phyloP scores from a whole-genome alignment of 192 early-diverging fungal species.

The Podila clonocystis region DNA sequence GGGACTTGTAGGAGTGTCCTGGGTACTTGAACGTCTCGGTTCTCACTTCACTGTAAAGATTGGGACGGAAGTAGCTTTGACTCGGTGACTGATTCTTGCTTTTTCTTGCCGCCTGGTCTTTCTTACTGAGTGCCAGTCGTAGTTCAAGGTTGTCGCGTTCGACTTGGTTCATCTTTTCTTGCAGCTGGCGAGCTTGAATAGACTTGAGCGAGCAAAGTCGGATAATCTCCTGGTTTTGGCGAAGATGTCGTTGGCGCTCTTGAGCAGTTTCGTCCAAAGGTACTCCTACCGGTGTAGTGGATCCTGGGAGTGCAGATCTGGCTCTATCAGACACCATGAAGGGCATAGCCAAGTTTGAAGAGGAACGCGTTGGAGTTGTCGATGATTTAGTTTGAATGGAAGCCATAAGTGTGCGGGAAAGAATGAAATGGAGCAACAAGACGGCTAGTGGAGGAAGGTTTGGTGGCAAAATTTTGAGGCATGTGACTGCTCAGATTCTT shows the following conservation, averaged over 20 bases:
- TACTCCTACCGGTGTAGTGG: too few relatives aligned
- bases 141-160: slow-evolving; percentile 23
- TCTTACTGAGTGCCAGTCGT: not conserved
- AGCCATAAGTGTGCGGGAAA: not conserved
- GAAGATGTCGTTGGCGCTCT: not conserved
- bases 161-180: slow-evolving; percentile 16
- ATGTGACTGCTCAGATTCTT: not conserved
- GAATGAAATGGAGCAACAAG: not conserved
- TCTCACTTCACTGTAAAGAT: too few relatives aligned
- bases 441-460: not conserved
- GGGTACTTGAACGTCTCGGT: too few relatives aligned
- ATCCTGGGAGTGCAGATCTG: too few relatives aligned
- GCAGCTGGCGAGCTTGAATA: slow-evolving; percentile 19
- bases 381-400: too few relatives aligned
- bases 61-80: not conserved
- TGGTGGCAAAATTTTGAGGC: not conserved
- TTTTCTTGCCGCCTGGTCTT: not conserved
- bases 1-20: too few relatives aligned
- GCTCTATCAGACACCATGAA: too few relatives aligned
- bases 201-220: slow-evolving; percentile 29
- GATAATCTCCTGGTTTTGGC: slow-evolving; percentile 34
- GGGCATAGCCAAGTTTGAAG: too few relatives aligned
- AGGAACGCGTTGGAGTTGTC: too few relatives aligned
- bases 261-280: not conserved
- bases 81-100: not conserved